Evolutionary conservation across 1,284 basidiomycete genomes (phyloP).

Genomic region (Puccinia horiana): DNA sequence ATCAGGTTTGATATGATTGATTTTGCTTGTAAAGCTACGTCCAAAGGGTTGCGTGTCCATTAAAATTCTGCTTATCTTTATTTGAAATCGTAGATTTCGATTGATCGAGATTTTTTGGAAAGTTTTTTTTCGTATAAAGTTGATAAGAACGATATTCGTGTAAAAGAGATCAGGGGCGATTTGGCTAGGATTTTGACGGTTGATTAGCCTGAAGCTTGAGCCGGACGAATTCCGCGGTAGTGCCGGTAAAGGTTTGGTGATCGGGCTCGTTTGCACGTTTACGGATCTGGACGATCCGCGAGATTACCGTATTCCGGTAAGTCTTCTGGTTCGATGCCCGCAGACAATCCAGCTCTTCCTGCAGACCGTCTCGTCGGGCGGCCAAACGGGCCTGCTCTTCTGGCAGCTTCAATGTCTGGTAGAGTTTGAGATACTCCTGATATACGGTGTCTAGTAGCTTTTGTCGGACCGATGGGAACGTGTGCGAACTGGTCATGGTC

Average conservation of each 20-base stretch:
- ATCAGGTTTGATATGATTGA: too few relatives aligned
- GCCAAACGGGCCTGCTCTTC: slow-evolving; percentile 61
- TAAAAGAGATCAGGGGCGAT: slow-evolving; percentile 67
- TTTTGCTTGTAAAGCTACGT: too few relatives aligned
- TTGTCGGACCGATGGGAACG: slow-evolving; percentile 71
- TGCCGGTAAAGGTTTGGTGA: slow-evolving; percentile 60
- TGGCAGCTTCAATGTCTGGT: slow-evolving; percentile 64
- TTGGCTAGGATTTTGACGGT: slow-evolving; percentile 77
- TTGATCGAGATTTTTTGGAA: background rate
- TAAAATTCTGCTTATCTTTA: too few relatives aligned
- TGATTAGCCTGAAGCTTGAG: slow-evolving; percentile 66
- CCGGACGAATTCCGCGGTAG: slow-evolving; percentile 7
- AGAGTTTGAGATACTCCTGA: slow-evolving; percentile 70
- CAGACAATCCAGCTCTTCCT: slow-evolving; percentile 76
- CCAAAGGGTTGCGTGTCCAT: too few relatives aligned
- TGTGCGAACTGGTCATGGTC: slow-evolving; percentile 64
- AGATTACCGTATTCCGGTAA: slow-evolving; percentile 76
- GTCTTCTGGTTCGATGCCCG: slow-evolving; percentile 70
- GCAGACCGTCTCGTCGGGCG: slow-evolving; percentile 72
- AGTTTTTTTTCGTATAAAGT: background rate
- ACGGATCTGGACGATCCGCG: slow-evolving; percentile 71
- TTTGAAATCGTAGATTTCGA: too few relatives aligned
- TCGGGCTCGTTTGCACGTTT: slow-evolving; percentile 63
- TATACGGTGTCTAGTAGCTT: slow-evolving; percentile 62
- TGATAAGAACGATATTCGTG: slow-evolving; percentile 65